Evolutionary conservation across 495 filamentous ascomycete genomes (phyloP).

Genomic region (Chlorociboria aeruginascens): DNA sequence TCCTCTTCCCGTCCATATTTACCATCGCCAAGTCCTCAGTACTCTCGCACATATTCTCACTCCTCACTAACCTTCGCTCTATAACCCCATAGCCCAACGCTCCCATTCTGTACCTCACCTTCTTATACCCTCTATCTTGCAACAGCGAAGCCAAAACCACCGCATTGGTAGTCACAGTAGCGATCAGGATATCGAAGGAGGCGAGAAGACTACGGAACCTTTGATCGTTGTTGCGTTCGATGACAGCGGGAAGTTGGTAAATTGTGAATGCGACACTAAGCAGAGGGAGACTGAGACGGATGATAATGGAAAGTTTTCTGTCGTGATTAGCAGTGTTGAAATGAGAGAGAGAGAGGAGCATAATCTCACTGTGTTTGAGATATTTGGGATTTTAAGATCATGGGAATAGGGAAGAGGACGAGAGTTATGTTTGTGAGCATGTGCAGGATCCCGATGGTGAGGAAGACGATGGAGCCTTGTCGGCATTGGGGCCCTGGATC

Average conservation of each 20-base stretch:
- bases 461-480: conserved; percentile 66
- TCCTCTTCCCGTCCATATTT: neutral
- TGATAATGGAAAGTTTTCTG: conserved; percentile 12
- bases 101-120: conserved; percentile 53
- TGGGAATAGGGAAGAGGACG: conserved; percentile 75
- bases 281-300: conserved; percentile 13
- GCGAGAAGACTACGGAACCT: conserved; percentile 65
- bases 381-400: conserved; percentile 65
- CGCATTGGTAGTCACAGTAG: conserved; percentile 65
- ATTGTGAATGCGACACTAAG: conserved; percentile 2
- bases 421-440: conserved; percentile 79
- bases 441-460: conserved; percentile 78
- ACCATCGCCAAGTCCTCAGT: conserved; percentile 66
- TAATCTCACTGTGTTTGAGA: conserved; percentile 46
- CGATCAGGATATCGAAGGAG: conserved; percentile 63
- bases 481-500: conserved; percentile 84
- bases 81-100: neutral
- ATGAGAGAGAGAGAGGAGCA: conserved; percentile 20
- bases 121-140: conserved; percentile 67
- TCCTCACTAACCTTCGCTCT: neutral
- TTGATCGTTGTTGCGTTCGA: conserved; percentile 47
- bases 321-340: neutral
- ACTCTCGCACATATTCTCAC: conserved; percentile 53
- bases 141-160: conserved; percentile 73
- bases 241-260: conserved; percentile 57